These are phyloP conservation scores for Achlya hypogyna DNA, from an alignment of 352 stramenopile species.

Conservation along the genomic window DNA sequence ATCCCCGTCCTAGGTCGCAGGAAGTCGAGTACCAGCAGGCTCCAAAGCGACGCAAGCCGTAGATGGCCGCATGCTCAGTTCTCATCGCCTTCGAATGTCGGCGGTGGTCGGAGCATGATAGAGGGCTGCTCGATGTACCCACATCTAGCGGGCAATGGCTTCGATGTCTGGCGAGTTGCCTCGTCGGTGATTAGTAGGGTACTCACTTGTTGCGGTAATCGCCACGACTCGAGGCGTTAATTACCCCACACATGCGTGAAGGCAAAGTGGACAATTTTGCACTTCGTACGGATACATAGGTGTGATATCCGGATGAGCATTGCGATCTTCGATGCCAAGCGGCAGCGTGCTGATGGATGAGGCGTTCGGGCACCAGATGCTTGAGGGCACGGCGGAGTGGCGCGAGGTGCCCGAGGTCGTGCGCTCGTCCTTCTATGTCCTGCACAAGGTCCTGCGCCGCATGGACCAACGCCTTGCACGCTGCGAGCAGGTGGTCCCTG, in stretches of 20 bases:
- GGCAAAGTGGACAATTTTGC: too few relatives aligned
- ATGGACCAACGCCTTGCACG: constrained; percentile 20
- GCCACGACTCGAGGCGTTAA: too few relatives aligned
- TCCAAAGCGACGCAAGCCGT: neutral
- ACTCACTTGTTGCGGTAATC: too few relatives aligned
- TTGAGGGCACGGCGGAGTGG: constrained; percentile 38
- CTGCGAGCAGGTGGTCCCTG: constrained; percentile 8
- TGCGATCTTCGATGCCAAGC: constrained; percentile 1
- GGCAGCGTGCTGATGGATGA: constrained; percentile 25
- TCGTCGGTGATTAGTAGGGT: too few relatives aligned
- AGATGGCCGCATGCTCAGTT: neutral
- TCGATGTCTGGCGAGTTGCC: too few relatives aligned
- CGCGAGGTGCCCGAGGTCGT: constrained; percentile 35
- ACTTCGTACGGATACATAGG: neutral
- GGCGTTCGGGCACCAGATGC: constrained; percentile 31
- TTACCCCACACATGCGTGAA: too few relatives aligned
- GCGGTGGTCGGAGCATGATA: too few relatives aligned
- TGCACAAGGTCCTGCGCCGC: constrained; percentile 36
- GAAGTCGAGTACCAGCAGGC: constrained; percentile 14
- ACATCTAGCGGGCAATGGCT: too few relatives aligned
- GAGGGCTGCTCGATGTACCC: too few relatives aligned
- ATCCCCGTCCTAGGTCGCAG: constrained; percentile 6
- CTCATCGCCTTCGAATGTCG: neutral
- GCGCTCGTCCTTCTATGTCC: constrained; percentile 41
- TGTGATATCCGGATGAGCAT: neutral